Evolutionary conservation across 1,139 yeast genomes (phyloP).

Genomic region (Geotrichum histeridarum): DNA sequence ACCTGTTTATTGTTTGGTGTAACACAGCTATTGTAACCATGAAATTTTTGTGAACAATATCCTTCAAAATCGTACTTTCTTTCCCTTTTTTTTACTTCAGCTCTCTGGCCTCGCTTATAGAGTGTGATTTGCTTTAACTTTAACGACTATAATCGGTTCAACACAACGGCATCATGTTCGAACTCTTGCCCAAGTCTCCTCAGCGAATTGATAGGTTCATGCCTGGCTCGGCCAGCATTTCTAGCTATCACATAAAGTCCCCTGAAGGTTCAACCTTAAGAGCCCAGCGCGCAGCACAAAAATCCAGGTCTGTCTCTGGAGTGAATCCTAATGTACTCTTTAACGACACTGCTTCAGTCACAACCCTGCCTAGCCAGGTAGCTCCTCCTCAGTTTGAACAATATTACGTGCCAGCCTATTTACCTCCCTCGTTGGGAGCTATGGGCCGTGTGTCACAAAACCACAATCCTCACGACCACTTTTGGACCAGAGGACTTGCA

Average conservation of each 20-base stretch:
- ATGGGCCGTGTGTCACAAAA: neutral
- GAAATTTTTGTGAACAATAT: neutral
- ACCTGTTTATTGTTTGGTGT: neutral
- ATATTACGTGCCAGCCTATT: neutral
- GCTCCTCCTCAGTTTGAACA: neutral
- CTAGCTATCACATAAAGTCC: constrained; percentile 12
- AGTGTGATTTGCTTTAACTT: constrained; percentile 6
- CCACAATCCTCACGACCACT: neutral
- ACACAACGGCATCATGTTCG: neutral
- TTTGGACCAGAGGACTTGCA: neutral
- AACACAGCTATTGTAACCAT: neutral
- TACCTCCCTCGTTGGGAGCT: constrained; percentile 5
- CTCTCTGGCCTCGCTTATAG: neutral
- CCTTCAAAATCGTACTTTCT: neutral
- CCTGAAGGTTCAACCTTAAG: neutral
- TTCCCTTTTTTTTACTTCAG: neutral
- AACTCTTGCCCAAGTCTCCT: neutral
- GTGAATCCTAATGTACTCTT: constrained; percentile 9
- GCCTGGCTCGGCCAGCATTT: constrained; percentile 11
- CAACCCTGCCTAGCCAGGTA: neutral
- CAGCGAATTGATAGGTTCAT: constrained; percentile 10
- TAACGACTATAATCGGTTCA: neutral
- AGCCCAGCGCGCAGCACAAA: neutral
- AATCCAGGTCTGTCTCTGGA: constrained; percentile 11
- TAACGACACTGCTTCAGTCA: neutral